Base-by-base conservation (phyloP, 1,284 basidiomycete species). In the Takashimella koratensis region DNA sequence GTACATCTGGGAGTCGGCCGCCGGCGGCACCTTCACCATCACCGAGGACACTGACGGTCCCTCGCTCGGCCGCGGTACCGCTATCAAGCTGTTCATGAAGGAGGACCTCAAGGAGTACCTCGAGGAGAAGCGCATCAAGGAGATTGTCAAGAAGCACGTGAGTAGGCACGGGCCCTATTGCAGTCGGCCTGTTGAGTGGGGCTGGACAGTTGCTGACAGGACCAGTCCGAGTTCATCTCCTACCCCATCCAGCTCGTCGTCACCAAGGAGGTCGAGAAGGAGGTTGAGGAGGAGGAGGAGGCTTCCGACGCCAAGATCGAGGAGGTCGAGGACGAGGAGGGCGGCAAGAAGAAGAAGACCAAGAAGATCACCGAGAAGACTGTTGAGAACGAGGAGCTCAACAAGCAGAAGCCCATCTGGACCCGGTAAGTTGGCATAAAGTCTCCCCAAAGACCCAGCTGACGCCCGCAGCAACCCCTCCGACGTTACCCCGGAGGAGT, bases 351-450 rank as follows among this genome's bases (percentile, higher is more conserved):
- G 76, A 92, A 98, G 85, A 97, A 98, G 86, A 95, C 83, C 62
- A 96, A 95, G 84, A 98, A 88, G 83, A 81, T 98, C 82, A 95
- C 93, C 84, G 90, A 93, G 82, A 83, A 81, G 73, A 85, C 86
- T 70, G 85, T 84, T 62, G 84, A 90, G 74, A 88, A 95, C 79
- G 93, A 98, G 82, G 96, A 98, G 81, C 88, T 99, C 74, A 98
- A 98, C 89, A 98, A 98, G 86, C 98, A 94, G 67, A 98, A 98
- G 82, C 96, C 95, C 58, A 88, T 99, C 78, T 99, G 95, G 95
- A 99, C 95, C 57, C 88, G 68, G 68, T 70, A 45, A 59, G 67
- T 58, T 24, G 5, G n/a, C 26, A 5, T 11, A 6, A n/a, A 12
- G 12, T 23, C 40, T 10, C 12, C n/a, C 11, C 26, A 30, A 41